These are phyloP conservation scores for Taphrina flavorubra DNA, from an alignment of 1,139 yeast species.

Conservation along the genomic window DNA sequence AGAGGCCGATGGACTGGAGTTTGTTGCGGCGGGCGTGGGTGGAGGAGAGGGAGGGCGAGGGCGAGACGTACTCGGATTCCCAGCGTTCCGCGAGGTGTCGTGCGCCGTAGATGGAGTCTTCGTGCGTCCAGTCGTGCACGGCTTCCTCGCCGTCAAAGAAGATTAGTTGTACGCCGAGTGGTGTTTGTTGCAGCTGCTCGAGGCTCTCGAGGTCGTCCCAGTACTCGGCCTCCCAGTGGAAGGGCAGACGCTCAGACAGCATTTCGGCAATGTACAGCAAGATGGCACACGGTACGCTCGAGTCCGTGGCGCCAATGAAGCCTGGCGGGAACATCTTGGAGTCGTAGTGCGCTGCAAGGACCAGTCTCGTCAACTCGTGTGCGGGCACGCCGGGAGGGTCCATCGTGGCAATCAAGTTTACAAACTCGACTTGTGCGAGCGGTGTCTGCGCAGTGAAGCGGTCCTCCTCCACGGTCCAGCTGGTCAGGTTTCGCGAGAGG, in stretches of 20 bases:
- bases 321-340: conserved; percentile 59
- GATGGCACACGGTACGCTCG: conserved; percentile 64
- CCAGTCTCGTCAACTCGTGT: conserved; percentile 52
- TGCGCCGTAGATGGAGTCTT: conserved; percentile 64
- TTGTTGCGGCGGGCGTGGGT: conserved; percentile 44
- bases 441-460: conserved; percentile 55
- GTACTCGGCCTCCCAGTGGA: conserved; percentile 47
- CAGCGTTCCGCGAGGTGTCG: conserved; percentile 57
- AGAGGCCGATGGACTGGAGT: conserved; percentile 53
- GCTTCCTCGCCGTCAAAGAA: conserved; percentile 71
- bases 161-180: conserved; percentile 57
- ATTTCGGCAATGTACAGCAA: conserved; percentile 57
- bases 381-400: conserved; percentile 47
- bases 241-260: conserved; percentile 48
- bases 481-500: conserved; percentile 46
- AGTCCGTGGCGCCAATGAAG: conserved; percentile 65
- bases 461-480: conserved; percentile 57
- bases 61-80: conserved; percentile 48
- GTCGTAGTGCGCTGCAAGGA: conserved; percentile 64
- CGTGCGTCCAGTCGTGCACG: conserved; percentile 57
- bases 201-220: conserved; percentile 31
- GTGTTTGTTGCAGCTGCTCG: conserved; percentile 44
- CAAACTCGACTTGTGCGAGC: conserved; percentile 53
- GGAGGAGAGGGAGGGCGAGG: conserved; percentile 45
- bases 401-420: conserved; percentile 56